These are phyloP conservation scores for Rhizomucor miehei DNA, from an alignment of 371 early-diverging fungal genomes.

Conservation along the genomic window DNA sequence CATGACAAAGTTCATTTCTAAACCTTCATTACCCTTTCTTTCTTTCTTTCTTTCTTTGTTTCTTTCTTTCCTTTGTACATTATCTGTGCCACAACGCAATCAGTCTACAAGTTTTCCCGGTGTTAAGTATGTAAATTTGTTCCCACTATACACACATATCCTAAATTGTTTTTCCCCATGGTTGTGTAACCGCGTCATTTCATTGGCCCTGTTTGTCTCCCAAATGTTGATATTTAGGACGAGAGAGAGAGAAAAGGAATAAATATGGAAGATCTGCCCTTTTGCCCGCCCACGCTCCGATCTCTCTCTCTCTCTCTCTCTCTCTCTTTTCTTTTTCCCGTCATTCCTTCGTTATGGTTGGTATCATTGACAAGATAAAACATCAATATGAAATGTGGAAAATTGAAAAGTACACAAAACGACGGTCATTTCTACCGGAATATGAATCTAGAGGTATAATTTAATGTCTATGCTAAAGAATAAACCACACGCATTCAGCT, in stretches of 20 bases:
- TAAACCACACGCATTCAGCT: no score
- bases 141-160: not conserved
- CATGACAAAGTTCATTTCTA: slow-evolving; percentile 1
- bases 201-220: no score
- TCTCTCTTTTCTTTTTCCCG: slow-evolving; percentile 6
- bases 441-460: slow-evolving; percentile 54
- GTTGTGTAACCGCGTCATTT: not conserved
- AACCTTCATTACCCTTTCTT: no score
- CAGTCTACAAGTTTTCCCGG: no score
- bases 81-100: no score
- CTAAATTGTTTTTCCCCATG: not conserved
- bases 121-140: not conserved
- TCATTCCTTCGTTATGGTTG: slow-evolving; percentile 33
- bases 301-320: not conserved
- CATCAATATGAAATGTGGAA: slow-evolving; percentile 63
- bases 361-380: slow-evolving; percentile 58
- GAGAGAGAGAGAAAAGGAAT: not conserved
- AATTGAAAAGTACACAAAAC: slow-evolving; percentile 63
- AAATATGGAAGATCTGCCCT: not conserved
- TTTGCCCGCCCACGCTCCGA: not conserved
- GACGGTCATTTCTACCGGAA: slow-evolving; percentile 58
- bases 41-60: no score
- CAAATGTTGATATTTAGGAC: no score
- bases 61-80: not conserved
- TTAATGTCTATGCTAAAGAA: not conserved